Evolutionary conservation across 352 stramenopile genomes (phyloP), one percentile per base, ranked within the genome.

Genomic region (Globisporangium canariense): DNA sequence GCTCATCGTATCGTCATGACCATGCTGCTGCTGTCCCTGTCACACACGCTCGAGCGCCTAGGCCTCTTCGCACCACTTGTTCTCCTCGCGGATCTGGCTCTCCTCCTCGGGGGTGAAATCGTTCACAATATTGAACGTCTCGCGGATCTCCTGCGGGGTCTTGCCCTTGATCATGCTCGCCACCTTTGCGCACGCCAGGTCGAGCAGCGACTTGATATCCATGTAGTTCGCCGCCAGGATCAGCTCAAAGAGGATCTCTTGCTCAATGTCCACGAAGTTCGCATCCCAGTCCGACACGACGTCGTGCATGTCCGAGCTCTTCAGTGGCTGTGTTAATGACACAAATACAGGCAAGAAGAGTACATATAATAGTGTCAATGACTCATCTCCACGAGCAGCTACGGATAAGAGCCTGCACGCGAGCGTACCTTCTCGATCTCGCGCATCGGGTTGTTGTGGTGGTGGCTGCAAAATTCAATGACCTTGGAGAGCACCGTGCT

Each of bases 151-250:
- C 79, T 99, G 97, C 4, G 98, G 96, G 11, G 96, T 99, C 86
- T 99, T 99, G 66, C 90, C 91, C 79, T 96, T 98, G 74, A 96
- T 96, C 83, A 96, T 95, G 58, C 83, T 94, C n/a, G 69, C 96
- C 18, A 95, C 94, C 83, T 98, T 99, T 30, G 86, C 88, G 63
- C 86, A 93, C 45, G 84, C 78, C 53, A 95, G 67, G 67, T 99
- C 86, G 87, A 98, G 74, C 60, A 97, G 73, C 58, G 85, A 93
- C 82, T 99, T 99, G 77, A 99, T 99, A 76, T 99, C 98, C 96
- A 99, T 99, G 87, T 99, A 99, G 76, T 99, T 99, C 32, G 98
- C 97, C 2, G 97, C 97, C 50, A 99, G 78, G 67, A 99, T 99
- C n/a, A 99, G 83, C 83, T 99, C 97, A 77, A 99, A 99, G 20